phyloP scores from a whole-genome alignment of 2,329 filamentous ascomycete species.

The Scedosporium apiospermum region DNA sequence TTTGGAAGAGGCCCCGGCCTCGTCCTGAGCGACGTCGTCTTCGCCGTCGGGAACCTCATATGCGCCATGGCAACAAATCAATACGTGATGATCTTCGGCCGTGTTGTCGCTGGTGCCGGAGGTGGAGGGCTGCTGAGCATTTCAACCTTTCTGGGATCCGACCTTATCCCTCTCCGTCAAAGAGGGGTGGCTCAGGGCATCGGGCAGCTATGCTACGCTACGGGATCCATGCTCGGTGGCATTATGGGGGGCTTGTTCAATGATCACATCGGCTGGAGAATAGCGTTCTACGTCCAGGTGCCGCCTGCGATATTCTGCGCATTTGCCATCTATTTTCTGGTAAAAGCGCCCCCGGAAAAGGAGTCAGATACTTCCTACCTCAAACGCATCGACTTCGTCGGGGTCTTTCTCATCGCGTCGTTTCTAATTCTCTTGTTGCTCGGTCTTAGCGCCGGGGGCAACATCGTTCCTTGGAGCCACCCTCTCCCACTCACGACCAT shows the following conservation, averaged over 20 bases:
- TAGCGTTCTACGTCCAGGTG: constrained; percentile 35
- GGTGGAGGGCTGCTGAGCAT: constrained; percentile 73
- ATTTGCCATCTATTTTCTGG: constrained; percentile 54
- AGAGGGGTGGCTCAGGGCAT: constrained; percentile 76
- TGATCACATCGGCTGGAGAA: constrained; percentile 43
- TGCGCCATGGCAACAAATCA: constrained; percentile 24
- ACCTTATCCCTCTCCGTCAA: constrained; percentile 63
- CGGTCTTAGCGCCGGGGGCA: constrained; percentile 75
- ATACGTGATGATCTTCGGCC: constrained; percentile 63
- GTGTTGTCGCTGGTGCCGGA: constrained; percentile 72
- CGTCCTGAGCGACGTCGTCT: too few relatives aligned
- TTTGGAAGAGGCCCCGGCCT: constrained; percentile 59
- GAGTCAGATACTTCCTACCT: constrained; percentile 59
- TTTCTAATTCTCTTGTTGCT: constrained; percentile 65
- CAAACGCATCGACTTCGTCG: constrained; percentile 71
- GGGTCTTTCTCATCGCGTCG: constrained; percentile 56
- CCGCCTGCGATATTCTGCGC: constrained; percentile 65
- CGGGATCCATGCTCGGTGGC: constrained; percentile 71
- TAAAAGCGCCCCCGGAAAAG: constrained; percentile 68
- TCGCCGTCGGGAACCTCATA: too few relatives aligned
- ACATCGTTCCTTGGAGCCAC: constrained; percentile 73
- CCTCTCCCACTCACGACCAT: constrained; percentile 65
- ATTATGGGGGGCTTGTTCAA: constrained; percentile 74
- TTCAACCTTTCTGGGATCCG: constrained; percentile 57
- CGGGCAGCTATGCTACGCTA: constrained; percentile 72